Base-by-base conservation (phyloP, 108 stramenopile species). In the Bacterosira constricta region DNA sequence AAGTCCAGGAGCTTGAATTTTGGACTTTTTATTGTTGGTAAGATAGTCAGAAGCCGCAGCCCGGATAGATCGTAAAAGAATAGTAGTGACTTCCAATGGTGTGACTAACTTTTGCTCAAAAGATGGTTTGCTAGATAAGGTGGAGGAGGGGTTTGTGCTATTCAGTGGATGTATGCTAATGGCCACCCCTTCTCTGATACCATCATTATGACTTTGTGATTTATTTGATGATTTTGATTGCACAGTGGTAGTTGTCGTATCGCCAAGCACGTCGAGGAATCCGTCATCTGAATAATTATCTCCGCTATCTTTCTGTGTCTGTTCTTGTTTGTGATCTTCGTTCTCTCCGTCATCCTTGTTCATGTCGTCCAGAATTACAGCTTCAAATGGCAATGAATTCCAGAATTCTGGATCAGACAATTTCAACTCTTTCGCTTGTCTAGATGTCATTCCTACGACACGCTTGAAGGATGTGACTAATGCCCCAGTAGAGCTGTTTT, bases 391-490 rank as follows among this genome's bases (percentile, higher is more conserved):
- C 63, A 74, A 73, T 25, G 86, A 79, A 61, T 77, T 57, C 60
- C 86, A 51, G 68, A 83, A 88, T 13, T 75, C 71, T 21, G 74
- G 67, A 66, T 88, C 86, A 32, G 47, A 51, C n/a, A 5, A 45
- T 63, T 54, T 47, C 51, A 82, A 39, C 32, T 82, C 57, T 62
- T 50, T 58, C 18, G 84, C 66, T 38, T 88, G 84, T 9, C 61
- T 17, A 5, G 46, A 54, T 34, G 69, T 71, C 66, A 76, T 85
- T 6, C 88, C 88, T 44, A 89, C 73, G 4, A 91, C 52, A 39
- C 90, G 81, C 53, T 91, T 89, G 69, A 89, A 71, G 35, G 86
- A 87, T 6, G 86, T 73, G 32, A 87, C 57, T 4, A 68, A 36
- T 23, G 78, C 73, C 30, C 30, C n/a, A n/a, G n/a, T 10, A 37